These are phyloP conservation scores for Massospora cicadina DNA, from an alignment of 371 early-diverging fungal genomes.

Conservation along the genomic window DNA sequence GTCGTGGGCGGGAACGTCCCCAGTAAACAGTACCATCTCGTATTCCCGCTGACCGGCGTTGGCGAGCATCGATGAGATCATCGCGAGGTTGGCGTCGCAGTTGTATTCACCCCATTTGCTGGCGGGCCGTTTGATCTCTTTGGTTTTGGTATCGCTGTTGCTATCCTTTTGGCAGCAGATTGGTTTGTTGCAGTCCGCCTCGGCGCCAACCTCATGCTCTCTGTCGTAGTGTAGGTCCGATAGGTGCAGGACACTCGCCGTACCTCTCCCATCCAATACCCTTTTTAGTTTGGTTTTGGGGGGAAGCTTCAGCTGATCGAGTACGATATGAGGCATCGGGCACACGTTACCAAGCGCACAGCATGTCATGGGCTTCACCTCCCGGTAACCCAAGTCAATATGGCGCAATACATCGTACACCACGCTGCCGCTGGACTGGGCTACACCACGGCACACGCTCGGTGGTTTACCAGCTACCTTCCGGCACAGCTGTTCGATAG, in stretches of 20 bases:
- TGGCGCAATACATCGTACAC: background rate
- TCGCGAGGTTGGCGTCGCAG: conserved; percentile 21
- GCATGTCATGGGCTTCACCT: conserved; percentile 1
- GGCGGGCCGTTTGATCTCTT: conserved; percentile 11
- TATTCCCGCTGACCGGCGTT: conserved; percentile 20
- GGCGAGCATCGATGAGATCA: conserved; percentile 26
- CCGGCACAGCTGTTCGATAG: background rate
- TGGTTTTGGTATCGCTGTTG: background rate
- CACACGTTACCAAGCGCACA: conserved; percentile 7
- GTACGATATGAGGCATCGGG: conserved; percentile 1
- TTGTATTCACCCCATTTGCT: conserved; percentile 17
- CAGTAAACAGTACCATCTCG: conserved; percentile 31
- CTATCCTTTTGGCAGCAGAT: conserved; percentile 15
- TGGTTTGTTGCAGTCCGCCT: conserved; percentile 15
- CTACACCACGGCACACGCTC: conserved; percentile 4
- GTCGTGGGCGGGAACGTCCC: conserved; percentile 43
- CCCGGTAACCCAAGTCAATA: background rate
- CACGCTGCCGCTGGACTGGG: background rate
- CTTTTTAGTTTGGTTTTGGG: background rate
- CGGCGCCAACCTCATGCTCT: conserved; percentile 4
- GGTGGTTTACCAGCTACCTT: background rate
- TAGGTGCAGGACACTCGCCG: background rate
- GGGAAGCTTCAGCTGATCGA: background rate
- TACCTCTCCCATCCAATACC: background rate
- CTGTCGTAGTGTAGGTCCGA: conserved; percentile 9